These are phyloP conservation scores for Dioscorea dumetorum DNA, from an alignment of 106 monocot genomes.

Conservation along the genomic window DNA sequence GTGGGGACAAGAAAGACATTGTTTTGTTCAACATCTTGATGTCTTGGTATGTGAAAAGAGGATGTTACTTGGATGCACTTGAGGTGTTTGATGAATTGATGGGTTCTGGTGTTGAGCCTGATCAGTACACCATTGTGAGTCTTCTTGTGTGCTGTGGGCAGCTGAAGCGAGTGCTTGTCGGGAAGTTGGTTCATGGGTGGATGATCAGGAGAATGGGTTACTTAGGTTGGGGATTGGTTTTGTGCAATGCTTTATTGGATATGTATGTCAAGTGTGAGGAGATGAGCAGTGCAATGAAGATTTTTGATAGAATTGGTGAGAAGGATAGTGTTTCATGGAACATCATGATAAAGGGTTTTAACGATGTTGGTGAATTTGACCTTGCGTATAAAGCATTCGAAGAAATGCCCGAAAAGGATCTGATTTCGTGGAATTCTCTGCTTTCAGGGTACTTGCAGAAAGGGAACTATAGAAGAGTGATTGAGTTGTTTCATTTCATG, in stretches of 20 bases:
- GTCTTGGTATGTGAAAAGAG: constrained; percentile 30
- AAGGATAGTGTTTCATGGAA: constrained; percentile 59
- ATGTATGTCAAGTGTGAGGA: constrained; percentile 56
- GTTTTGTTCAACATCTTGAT: constrained; percentile 60
- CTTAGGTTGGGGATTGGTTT: constrained; percentile 15
- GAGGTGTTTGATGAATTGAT: constrained; percentile 29
- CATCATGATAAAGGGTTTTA: constrained; percentile 47
- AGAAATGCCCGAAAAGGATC: constrained; percentile 36
- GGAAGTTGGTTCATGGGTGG: constrained; percentile 48
- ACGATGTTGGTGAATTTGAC: constrained; percentile 28
- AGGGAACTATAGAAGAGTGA: constrained; percentile 14
- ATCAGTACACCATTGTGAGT: constrained; percentile 38
- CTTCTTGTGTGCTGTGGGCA: constrained; percentile 47
- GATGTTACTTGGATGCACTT: constrained; percentile 24
- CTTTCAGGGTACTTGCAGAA: constrained; percentile 37
- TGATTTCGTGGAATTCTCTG: constrained; percentile 68
- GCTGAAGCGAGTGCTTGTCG: constrained; percentile 15
- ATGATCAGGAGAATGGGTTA: constrained; percentile 16
- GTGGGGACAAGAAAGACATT: constrained; percentile 19
- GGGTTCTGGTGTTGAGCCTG: constrained; percentile 24
- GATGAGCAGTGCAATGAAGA: constrained; percentile 23
- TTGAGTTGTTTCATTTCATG: constrained; percentile 33
- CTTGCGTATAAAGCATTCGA: constrained; percentile 24
- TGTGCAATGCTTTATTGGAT: constrained; percentile 59
- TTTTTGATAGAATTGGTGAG: constrained; percentile 32